Conservation (phyloP, 2,329 filamentous ascomycete genomes). For the Didymella pomorum region DNA sequence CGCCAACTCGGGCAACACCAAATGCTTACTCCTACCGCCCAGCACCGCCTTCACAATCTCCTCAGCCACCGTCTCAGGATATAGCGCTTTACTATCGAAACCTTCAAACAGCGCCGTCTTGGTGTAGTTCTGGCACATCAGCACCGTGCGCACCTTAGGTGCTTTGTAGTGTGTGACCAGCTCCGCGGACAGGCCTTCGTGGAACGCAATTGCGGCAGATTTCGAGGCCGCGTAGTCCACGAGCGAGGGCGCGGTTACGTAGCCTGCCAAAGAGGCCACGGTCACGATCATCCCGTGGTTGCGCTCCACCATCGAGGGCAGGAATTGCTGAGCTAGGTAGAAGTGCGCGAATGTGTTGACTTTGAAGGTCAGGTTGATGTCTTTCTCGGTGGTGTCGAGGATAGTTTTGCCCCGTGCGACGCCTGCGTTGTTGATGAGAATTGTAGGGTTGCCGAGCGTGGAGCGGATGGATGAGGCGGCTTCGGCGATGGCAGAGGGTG, state of each 20-base stretch:
- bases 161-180: slow-evolving; percentile 66
- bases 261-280: slow-evolving; percentile 70
- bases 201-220: slow-evolving; percentile 70
- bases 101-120: slow-evolving; percentile 68
- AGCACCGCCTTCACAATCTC: slow-evolving; percentile 68
- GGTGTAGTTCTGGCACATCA: slow-evolving; percentile 70
- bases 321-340: slow-evolving; percentile 71
- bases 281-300: slow-evolving; percentile 80
- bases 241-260: slow-evolving; percentile 67
- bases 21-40: slow-evolving; percentile 63
- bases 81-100: slow-evolving; percentile 62
- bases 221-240: slow-evolving; percentile 74
- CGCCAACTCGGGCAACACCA: slow-evolving; percentile 60
- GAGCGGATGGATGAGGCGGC: slow-evolving; percentile 63
- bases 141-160: slow-evolving; percentile 69
- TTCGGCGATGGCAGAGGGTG: slow-evolving; percentile 60
- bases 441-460: slow-evolving; percentile 69
- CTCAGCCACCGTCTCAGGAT: slow-evolving; percentile 70
- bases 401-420: slow-evolving; percentile 69
- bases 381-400: slow-evolving; percentile 64
- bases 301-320: slow-evolving; percentile 67
- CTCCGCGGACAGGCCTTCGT: slow-evolving; percentile 64
- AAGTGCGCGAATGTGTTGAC: slow-evolving; percentile 75
- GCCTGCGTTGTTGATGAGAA: slow-evolving; percentile 78
- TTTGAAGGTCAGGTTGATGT: slow-evolving; percentile 72